Conservation (phyloP, 805 yeast species). For the Metschnikowia lochheadii region DNA sequence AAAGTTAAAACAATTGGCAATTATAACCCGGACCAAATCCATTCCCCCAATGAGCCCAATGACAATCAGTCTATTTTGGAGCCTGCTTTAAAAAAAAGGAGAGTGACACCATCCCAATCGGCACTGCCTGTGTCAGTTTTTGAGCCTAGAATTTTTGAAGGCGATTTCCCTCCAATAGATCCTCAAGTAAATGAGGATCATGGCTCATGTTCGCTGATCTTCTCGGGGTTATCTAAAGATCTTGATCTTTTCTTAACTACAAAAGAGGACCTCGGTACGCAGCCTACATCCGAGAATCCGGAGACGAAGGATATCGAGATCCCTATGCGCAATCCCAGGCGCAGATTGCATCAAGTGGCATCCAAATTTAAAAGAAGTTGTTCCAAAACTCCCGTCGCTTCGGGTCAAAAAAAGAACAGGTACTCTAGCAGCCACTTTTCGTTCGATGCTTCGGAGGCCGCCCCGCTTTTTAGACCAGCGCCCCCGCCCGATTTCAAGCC, state of each 20-base stretch:
- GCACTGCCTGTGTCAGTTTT: background rate
- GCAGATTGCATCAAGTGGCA: conserved; percentile 1
- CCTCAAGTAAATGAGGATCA: background rate
- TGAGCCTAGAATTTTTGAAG: background rate
- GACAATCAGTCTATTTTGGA: background rate
- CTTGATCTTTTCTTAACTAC: background rate
- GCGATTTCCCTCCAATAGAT: background rate
- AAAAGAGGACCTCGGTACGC: background rate
- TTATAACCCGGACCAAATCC: background rate
- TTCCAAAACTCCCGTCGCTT: background rate
- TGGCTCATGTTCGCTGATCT: conserved; percentile 1
- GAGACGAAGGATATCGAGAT: background rate
- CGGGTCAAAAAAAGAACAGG: background rate
- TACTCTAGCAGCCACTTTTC: conserved; percentile 1
- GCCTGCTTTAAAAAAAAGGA: background rate
- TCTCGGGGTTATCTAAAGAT: background rate
- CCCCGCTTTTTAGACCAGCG: background rate
- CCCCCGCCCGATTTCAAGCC: background rate
- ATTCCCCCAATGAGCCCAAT: background rate
- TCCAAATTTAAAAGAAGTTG: background rate
- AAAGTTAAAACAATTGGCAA: background rate
- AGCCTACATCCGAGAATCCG: background rate
- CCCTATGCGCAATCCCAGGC: conserved; percentile 2
- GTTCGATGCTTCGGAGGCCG: background rate
- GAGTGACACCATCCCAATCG: background rate